Evolutionary conservation across 768 basidiomycete species (phyloP).

Genomic region (Suillus plorans): DNA sequence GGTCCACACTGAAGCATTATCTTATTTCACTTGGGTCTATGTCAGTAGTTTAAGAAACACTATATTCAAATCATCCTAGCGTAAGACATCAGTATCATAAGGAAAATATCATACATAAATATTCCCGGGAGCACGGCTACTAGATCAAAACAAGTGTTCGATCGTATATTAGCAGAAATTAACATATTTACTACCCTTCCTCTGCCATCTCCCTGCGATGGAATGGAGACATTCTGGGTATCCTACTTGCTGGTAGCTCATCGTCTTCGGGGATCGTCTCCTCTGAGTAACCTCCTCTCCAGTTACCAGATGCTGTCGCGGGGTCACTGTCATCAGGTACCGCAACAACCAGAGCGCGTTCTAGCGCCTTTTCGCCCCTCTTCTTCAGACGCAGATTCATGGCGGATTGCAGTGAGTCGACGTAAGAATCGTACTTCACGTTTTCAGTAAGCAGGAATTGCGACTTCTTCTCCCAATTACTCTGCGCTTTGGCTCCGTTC

Average conservation of each 20-base stretch:
- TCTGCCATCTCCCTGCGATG: conserved; percentile 45
- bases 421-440: conserved; percentile 94
- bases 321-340: conserved; percentile 32
- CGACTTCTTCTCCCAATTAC: conserved; percentile 93
- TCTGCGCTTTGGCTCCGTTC: conserved; percentile 72
- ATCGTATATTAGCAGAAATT: conserved; percentile 20
- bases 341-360: conserved; percentile 48
- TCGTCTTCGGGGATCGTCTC: conserved; percentile 51
- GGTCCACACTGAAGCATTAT: conserved; percentile 11
- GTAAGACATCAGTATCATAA: conserved; percentile 7
- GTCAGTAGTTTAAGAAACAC: not conserved
- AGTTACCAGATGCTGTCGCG: conserved; percentile 32
- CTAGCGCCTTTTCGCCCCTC: conserved; percentile 83
- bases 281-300: conserved; percentile 41
- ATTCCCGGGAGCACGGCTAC: conserved; percentile 19
- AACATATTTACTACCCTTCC: conserved; percentile 32
- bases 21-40: not conserved
- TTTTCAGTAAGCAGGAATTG: conserved; percentile 89
- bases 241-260: conserved; percentile 33
- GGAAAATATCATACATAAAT: conserved; percentile 33
- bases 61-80: conserved; percentile 14
- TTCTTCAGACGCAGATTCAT: conserved; percentile 86
- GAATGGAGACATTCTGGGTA: conserved; percentile 26
- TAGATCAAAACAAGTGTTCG: conserved; percentile 4
- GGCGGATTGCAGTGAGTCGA: conserved; percentile 82